Percentiles rank a stretch among this genome's conserved stretches.
phyloP scores from a whole-genome alignment of 176 grass and related monocot species.

The Zizania latifolia region DNA sequence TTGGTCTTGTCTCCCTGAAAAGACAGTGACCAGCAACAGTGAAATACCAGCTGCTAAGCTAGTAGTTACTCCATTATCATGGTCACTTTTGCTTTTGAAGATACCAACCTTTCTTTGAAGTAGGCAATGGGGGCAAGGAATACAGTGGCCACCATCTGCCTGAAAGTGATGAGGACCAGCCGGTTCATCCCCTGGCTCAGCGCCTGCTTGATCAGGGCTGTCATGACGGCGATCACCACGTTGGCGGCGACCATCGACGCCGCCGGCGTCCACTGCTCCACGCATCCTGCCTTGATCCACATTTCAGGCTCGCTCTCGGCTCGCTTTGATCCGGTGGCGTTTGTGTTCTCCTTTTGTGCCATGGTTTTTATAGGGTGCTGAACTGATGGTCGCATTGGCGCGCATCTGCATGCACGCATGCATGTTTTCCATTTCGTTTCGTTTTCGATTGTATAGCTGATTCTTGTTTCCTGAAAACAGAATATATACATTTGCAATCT shows the following conservation, averaged over 20 bases:
- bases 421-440: background rate
- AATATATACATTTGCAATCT: constrained; percentile 33
- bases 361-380: constrained; percentile 42
- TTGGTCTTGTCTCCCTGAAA: constrained; percentile 52
- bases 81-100: background rate
- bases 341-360: constrained; percentile 28
- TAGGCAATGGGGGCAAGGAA: constrained; percentile 55
- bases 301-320: constrained; percentile 16
- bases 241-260: constrained; percentile 41
- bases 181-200: constrained; percentile 48
- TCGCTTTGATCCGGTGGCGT: constrained; percentile 16
- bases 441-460: constrained; percentile 12
- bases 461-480: too few relatives aligned
- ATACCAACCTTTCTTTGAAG: constrained; percentile 70
- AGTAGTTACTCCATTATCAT: background rate
- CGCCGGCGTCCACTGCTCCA: constrained; percentile 43
- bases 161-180: constrained; percentile 57
- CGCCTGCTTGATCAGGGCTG: constrained; percentile 49
- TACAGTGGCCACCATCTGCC: constrained; percentile 47
- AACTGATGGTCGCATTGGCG: too few relatives aligned
- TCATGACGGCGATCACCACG: constrained; percentile 46
- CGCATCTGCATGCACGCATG: constrained; percentile 31
- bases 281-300: constrained; percentile 31
- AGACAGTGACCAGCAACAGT: background rate
- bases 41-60: background rate